Conservation (phyloP, 768 basidiomycete genomes). For the Kockovaella imperatae region DNA sequence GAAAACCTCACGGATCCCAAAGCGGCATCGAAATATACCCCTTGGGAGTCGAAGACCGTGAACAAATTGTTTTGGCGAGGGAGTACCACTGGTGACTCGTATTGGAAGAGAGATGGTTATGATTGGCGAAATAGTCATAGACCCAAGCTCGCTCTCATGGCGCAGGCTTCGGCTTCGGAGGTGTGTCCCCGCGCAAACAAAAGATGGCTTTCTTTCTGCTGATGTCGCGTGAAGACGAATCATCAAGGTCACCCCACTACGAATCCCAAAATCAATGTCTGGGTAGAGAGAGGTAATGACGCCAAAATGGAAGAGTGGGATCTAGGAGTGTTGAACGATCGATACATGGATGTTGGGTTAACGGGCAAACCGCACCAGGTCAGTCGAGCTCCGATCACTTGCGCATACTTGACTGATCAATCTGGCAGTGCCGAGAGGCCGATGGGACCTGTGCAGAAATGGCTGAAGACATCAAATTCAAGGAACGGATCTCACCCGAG, state of each 20-base stretch:
- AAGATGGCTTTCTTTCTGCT: too few relatives aligned
- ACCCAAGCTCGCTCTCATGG: neutral
- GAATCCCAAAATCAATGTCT: constrained; percentile 41
- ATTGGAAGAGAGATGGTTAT: constrained; percentile 19
- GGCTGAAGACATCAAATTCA: neutral
- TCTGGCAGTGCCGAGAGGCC: constrained; percentile 34
- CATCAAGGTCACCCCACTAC: constrained; percentile 11
- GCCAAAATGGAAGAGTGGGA: constrained; percentile 20
- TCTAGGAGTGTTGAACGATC: constrained; percentile 24
- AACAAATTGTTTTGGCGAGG: constrained; percentile 39
- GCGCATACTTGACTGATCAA: neutral
- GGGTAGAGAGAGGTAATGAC: constrained; percentile 18
- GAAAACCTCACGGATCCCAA: constrained; percentile 5
- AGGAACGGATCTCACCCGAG: constrained; percentile 19
- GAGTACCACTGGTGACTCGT: constrained; percentile 39
- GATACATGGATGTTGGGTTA: constrained; percentile 41
- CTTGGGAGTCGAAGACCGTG: constrained; percentile 39
- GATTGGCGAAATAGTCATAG: constrained; percentile 9
- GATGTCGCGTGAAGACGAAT: too few relatives aligned
- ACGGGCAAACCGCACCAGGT: constrained; percentile 39
- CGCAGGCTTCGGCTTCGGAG: neutral
- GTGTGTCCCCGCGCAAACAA: neutral
- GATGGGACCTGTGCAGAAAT: neutral
- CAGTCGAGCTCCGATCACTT: constrained; percentile 2
- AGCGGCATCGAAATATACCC: constrained; percentile 37